Percentiles rank a stretch among this genome's conserved stretches.
Conservation (phyloP, 164 flowering plant genomes). For the Annona squamosa region DNA sequence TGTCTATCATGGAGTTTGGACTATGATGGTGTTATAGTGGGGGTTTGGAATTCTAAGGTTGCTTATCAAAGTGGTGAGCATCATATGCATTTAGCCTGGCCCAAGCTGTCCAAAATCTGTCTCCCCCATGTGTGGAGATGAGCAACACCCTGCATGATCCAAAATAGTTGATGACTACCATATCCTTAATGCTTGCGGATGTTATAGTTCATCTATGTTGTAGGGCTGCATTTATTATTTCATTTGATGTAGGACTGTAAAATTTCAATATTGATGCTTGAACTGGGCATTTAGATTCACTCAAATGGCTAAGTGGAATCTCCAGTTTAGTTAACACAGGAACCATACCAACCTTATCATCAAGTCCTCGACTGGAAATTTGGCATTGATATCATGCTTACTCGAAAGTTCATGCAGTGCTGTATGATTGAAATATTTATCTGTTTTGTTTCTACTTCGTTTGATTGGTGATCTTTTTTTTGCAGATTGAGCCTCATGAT, state of each 20-base stretch:
- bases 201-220: neutral
- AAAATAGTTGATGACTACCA: too few species aligned
- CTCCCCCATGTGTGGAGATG: too few species aligned
- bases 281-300: neutral
- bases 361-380: neutral
- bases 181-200: neutral
- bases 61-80: too few species aligned
- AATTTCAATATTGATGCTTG: neutral
- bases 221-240: neutral
- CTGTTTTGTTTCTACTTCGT: neutral
- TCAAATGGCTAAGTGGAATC: neutral
- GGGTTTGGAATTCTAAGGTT: too few species aligned
- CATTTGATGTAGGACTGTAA: neutral
- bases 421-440: neutral
- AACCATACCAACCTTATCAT: neutral
- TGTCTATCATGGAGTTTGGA: too few species aligned
- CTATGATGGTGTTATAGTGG: too few species aligned
- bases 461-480: neutral
- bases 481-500: conserved; percentile 97
- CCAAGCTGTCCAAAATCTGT: too few species aligned
- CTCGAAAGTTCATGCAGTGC: neutral
- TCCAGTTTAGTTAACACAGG: neutral
- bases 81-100: too few species aligned
- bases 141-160: too few species aligned
- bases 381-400: neutral